These are phyloP conservation scores for Ligustrum vulgare DNA, from an alignment of 257 asterid genomes.

Conservation along the genomic window DNA sequence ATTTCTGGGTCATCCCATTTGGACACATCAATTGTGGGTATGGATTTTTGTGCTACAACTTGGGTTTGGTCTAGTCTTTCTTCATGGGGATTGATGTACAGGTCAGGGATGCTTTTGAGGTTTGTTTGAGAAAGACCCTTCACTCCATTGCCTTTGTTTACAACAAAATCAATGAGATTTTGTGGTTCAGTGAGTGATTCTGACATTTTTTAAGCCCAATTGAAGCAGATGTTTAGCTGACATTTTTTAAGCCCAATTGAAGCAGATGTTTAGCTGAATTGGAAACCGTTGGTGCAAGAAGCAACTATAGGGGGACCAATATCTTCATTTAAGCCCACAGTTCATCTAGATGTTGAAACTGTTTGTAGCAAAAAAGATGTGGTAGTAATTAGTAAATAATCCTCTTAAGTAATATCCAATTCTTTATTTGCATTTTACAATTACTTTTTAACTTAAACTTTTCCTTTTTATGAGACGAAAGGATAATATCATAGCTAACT, in stretches of 20 bases:
- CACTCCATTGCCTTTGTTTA: conserved; percentile 47
- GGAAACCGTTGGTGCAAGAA: no score
- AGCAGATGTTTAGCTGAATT: not conserved
- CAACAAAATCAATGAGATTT: conserved; percentile 40
- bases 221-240: not conserved
- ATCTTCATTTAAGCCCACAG: no score
- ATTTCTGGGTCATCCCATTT: conserved; percentile 34
- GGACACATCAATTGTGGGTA: conserved; percentile 51
- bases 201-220: conserved; percentile 22
- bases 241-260: not conserved
- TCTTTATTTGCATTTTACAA: no score
- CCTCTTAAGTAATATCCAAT: no score
- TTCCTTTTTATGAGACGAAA: no score
- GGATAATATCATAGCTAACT: no score
- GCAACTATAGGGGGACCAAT: no score
- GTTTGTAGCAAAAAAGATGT: no score
- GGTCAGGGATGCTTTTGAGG: conserved; percentile 35
- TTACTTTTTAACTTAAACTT: no score
- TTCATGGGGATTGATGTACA: conserved; percentile 41
- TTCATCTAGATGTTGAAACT: no score
- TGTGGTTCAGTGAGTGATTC: conserved; percentile 18
- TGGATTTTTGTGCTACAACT: conserved; percentile 25
- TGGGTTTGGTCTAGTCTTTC: conserved; percentile 33
- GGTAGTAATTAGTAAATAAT: no score
- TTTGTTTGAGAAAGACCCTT: conserved; percentile 43